Base-by-base conservation (phyloP, 148 eudicot species). In the Spergularia marina region DNA sequence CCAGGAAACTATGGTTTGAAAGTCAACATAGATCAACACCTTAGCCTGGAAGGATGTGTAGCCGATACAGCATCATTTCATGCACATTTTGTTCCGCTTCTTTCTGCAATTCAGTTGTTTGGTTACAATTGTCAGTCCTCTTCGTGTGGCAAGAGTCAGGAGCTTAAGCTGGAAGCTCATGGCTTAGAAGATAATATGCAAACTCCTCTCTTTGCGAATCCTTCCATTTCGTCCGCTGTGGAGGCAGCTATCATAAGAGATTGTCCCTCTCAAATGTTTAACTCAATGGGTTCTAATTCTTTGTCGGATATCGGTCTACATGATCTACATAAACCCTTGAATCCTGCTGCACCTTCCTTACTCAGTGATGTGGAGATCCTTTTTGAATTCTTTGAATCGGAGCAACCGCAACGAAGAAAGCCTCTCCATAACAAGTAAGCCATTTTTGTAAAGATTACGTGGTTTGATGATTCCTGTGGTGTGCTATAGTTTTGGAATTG, bases 81-180 rank as follows among this genome's bases (percentile, higher is more conserved):
- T 79, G 88, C 88, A 2, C 82, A 87, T 81, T 87, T 87, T 83
- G 88, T 87, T 72, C 90, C 90, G n/a, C 84, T 76, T 70, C 76
- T 87, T 72, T 87, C 90, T 51, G 90, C 88, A 6, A 80, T 87
- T 79, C 90, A 87, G 84, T 74, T 87, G 68, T 87, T 87, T 72
- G 75, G 84, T 72, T 49, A 70, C 65, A 67, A 53, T 51, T 41
- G 62, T 70, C 53, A 21, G 49, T 54, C 78, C n/a, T 20, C 78
- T 36, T 55, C 70, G 34, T 64, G 49, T 11, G 53, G 72, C 44
- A 64, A 76, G 16, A 53, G 21, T 21, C 20, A 23, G 21, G 41
- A 76, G 12, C 30, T 36, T 58, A 59, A 41, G 41, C 63, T 30
- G 52, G 62, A 34, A 53, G n/a, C 8, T 66, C 23, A 59, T 36